Evolutionary conservation across 129 eudicot genomes (phyloP).

Genomic region (Flaveria ramosissima): DNA sequence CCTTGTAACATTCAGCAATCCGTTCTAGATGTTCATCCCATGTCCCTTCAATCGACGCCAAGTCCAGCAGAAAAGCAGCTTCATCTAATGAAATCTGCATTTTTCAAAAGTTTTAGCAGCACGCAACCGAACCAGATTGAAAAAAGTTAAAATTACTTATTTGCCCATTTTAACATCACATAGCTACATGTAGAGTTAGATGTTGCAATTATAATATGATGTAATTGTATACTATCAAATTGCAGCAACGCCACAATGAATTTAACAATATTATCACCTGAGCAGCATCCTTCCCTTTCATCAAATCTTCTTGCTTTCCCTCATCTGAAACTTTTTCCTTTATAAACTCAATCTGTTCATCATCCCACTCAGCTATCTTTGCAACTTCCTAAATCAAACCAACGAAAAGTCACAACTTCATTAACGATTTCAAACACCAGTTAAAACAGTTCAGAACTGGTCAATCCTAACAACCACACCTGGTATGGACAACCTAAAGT

Average conservation of each 20-base stretch:
- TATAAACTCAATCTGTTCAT: constrained; percentile 94
- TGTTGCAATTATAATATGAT: not conserved
- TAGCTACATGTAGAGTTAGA: not conserved
- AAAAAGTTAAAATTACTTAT: not conserved
- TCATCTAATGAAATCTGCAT: constrained; percentile 84
- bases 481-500: constrained; percentile 93
- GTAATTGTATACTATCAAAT: not conserved
- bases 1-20: constrained; percentile 78
- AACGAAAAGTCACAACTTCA: not conserved
- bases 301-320: constrained; percentile 80
- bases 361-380: constrained; percentile 92
- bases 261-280: constrained; percentile 53
- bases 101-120: not conserved
- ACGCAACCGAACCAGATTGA: constrained; percentile 1
- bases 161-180: not conserved
- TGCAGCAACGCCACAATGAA: not conserved
- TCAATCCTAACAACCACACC: constrained; percentile 40
- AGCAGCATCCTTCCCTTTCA: constrained; percentile 87
- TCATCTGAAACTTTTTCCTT: constrained; percentile 86
- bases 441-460: not conserved
- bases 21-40: constrained; percentile 81
- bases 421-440: not conserved
- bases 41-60: constrained; percentile 85
- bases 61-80: constrained; percentile 91
- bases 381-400: constrained; percentile 74